Percentiles rank a stretch among this genome's conserved stretches.
These are phyloP conservation scores for Tribonema minus DNA, from an alignment of 108 stramenopile species.

Conservation along the genomic window DNA sequence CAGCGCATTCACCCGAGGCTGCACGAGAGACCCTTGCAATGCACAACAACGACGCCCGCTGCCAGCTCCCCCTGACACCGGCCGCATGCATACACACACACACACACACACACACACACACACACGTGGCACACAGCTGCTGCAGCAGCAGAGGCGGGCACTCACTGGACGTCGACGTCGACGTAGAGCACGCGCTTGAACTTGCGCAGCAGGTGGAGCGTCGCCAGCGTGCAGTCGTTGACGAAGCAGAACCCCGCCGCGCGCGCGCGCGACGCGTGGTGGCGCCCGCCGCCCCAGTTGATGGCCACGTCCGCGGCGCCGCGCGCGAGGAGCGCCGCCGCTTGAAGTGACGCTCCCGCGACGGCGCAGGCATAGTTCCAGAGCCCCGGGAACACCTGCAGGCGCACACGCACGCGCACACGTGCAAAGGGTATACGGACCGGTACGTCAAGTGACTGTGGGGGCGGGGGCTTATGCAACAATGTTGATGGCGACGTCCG, in stretches of 20 bases:
- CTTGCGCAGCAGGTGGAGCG: constrained; percentile 89
- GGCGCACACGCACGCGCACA: too few relatives aligned
- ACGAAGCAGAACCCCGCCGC: constrained; percentile 97
- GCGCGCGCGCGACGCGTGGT: constrained; percentile 97
- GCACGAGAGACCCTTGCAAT: background rate
- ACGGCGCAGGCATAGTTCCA: constrained; percentile 20
- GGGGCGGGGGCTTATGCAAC: too few relatives aligned
- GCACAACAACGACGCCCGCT: background rate
- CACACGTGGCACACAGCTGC: background rate
- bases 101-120: background rate
- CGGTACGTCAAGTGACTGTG: too few relatives aligned
- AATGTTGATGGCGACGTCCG: constrained; percentile 95
- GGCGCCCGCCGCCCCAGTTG: constrained; percentile 95
- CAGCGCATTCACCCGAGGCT: background rate
- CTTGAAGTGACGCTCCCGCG: constrained; percentile 28
- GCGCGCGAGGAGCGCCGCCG: constrained; percentile 66
- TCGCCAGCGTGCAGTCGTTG: constrained; percentile 94
- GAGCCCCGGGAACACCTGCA: constrained; percentile 21
- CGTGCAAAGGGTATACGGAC: too few relatives aligned
- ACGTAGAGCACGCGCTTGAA: constrained; percentile 95
- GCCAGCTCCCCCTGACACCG: background rate
- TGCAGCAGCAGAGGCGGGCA: background rate
- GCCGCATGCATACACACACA: background rate
- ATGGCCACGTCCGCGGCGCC: constrained; percentile 84
- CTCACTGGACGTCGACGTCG: constrained; percentile 83